Base-by-base conservation (phyloP, 805 yeast genomes). In the Scheffersomyces spartinae region DNA sequence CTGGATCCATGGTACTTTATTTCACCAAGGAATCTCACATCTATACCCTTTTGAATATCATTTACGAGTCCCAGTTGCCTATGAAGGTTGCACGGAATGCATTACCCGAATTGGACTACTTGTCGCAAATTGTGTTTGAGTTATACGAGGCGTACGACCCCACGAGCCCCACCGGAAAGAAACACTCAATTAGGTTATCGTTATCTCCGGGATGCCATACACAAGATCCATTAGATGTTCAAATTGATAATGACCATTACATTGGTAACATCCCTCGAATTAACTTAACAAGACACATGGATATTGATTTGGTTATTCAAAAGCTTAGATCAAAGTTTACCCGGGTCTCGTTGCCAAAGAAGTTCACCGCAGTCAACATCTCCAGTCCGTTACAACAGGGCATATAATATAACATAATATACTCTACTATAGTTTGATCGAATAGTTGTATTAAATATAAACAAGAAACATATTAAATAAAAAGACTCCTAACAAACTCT, bases 141-240 rank as follows among this genome's bases (percentile, higher is more conserved):
- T 56, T 91, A 15, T 91, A 85, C 50, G 97, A 91, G 50, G 68
- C 74, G 21, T 74, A 73, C 16, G 91, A 81, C 36, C 65, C 70
- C 18, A 42, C 37, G 9, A 59, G 67, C 18, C 61, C 68, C 7
- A 76, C 78, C 6, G 74, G 72, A 27, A 82, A 83, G 52, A 78
- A 81, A 42, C 95, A 88, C 48, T 79, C 95, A 4, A 79, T 91
- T 29, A 68, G 97, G 43, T 65, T 91, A 33, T 78, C 88, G n/a
- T 64, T 91, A 39, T 81, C 95, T 4, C 97, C 98, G 1, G 99
- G 99, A 12, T 91, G 98, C 52, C 96, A 91, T 54, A 86, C 97
- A 0, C 94, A 85, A 43, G 95, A 88, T 51, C 98, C 99, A 15
- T 64, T 91, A 36, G 99, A 91, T 54, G 94, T 93, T 23, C 95